Percentiles rank a stretch among this genome's conserved stretches.
Evolutionary conservation across 805 yeast species (phyloP).

Genomic region (Ogataea wickerhamii): DNA sequence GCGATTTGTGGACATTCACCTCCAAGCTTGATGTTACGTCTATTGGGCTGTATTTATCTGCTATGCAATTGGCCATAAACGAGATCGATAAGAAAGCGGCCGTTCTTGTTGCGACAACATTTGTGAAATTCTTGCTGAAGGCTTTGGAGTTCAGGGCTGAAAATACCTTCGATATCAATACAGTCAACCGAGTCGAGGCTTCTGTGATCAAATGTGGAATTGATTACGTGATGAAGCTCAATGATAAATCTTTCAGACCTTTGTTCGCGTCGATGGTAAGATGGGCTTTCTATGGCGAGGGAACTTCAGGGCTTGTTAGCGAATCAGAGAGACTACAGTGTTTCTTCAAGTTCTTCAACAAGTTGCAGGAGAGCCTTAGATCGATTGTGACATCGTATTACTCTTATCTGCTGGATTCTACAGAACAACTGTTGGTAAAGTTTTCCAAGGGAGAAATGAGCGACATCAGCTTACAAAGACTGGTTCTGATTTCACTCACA

Average conservation of each 20-base stretch:
- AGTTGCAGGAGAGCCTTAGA: constrained; percentile 76
- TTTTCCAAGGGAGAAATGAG: constrained; percentile 41
- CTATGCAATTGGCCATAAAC: constrained; percentile 64
- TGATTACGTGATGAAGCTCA: constrained; percentile 79
- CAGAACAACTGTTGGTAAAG: constrained; percentile 50
- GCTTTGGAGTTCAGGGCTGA: constrained; percentile 69
- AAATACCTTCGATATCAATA: constrained; percentile 60
- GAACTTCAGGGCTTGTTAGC: constrained; percentile 42
- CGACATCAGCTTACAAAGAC: constrained; percentile 61
- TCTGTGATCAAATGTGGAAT: constrained; percentile 71
- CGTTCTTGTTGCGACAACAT: constrained; percentile 60
- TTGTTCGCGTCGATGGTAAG: constrained; percentile 78
- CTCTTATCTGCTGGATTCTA: constrained; percentile 80
- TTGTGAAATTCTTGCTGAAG: constrained; percentile 64
- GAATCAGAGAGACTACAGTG: constrained; percentile 61
- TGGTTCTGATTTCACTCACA: constrained; percentile 66
- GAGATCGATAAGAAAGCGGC: constrained; percentile 71
- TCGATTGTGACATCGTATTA: constrained; percentile 86
- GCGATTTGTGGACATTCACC: constrained; percentile 57
- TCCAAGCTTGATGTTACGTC: constrained; percentile 39
- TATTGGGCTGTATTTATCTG: constrained; percentile 66
- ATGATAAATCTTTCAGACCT: constrained; percentile 92
- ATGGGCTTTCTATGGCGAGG: constrained; percentile 92
- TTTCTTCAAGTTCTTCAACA: constrained; percentile 82
- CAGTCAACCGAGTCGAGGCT: constrained; percentile 77